Evolutionary conservation across 176 grass and related monocot genomes (phyloP).

Genomic region (Paspalum vaginatum): DNA sequence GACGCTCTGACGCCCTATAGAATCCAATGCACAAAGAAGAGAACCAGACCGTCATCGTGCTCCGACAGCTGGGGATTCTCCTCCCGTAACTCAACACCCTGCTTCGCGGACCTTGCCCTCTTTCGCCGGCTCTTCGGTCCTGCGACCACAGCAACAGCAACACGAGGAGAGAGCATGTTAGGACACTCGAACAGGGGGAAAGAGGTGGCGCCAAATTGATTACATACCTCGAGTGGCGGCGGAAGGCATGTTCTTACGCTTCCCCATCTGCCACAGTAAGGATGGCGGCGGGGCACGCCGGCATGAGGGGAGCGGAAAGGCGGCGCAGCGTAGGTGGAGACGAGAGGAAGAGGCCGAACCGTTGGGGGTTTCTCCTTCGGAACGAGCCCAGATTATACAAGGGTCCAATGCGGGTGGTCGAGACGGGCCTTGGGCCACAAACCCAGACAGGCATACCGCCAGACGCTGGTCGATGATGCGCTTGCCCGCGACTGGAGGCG

Average conservation of each 20-base stretch:
- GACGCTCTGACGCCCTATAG: neutral
- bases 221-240: constrained; percentile 19
- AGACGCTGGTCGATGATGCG: too few relatives aligned
- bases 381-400: too few relatives aligned
- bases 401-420: too few relatives aligned
- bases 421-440: too few relatives aligned
- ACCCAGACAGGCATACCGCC: too few relatives aligned
- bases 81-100: neutral
- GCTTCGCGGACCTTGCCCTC: neutral
- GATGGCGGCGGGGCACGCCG: neutral
- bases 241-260: constrained; percentile 1
- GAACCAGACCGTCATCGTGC: neutral
- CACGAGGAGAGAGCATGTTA: neutral
- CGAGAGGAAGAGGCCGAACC: too few relatives aligned
- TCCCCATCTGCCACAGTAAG: constrained; percentile 27
- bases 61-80: neutral
- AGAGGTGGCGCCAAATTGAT: neutral
- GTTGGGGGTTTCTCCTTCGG: too few relatives aligned
- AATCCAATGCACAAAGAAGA: constrained; percentile 6
- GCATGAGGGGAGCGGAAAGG: neutral
- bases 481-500: too few relatives aligned
- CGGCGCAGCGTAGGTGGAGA: neutral
- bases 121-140: constrained; percentile 34
- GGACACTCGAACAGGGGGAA: neutral
- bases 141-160: neutral